These are phyloP conservation scores for Globisporangium rhizosaccharum DNA, from an alignment of 352 stramenopile genomes.

Conservation along the genomic window DNA sequence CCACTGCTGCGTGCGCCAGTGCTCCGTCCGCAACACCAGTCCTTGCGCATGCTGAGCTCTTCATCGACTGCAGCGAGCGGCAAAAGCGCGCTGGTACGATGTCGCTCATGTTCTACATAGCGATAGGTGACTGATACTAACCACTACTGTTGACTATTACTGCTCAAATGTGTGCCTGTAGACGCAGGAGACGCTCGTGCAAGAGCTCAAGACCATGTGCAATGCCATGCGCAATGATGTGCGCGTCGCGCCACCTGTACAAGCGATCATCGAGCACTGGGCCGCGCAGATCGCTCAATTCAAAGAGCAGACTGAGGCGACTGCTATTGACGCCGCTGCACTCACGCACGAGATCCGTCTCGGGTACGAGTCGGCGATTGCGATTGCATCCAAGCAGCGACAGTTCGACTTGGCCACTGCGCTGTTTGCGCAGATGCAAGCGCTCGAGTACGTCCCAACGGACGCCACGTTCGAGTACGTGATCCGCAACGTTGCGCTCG, in stretches of 20 bases:
- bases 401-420: slow-evolving; percentile 44
- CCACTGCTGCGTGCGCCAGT: no score
- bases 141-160: no score
- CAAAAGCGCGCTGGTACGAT: slow-evolving; percentile 9
- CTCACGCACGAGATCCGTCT: slow-evolving; percentile 27
- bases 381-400: slow-evolving; percentile 67
- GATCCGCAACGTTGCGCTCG: slow-evolving; percentile 51
- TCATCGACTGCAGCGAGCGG: background rate
- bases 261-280: slow-evolving; percentile 34
- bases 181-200: slow-evolving; percentile 23
- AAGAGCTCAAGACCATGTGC: slow-evolving; percentile 43
- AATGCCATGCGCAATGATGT: slow-evolving; percentile 47
- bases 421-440: slow-evolving; percentile 45
- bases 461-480: slow-evolving; percentile 40
- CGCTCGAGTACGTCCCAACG: slow-evolving; percentile 23
- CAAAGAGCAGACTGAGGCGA: slow-evolving; percentile 11
- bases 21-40: no score
- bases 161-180: background rate
- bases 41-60: slow-evolving; percentile 6
- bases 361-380: slow-evolving; percentile 60
- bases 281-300: slow-evolving; percentile 22
- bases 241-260: slow-evolving; percentile 17
- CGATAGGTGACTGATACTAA: no score
- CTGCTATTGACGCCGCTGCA: background rate
- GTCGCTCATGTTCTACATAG: no score